A percentile compares a stretch with the other conserved stretches of the same genome.
Evolutionary conservation across 805 yeast genomes (phyloP).

Genomic region (Pichia eremophila): DNA sequence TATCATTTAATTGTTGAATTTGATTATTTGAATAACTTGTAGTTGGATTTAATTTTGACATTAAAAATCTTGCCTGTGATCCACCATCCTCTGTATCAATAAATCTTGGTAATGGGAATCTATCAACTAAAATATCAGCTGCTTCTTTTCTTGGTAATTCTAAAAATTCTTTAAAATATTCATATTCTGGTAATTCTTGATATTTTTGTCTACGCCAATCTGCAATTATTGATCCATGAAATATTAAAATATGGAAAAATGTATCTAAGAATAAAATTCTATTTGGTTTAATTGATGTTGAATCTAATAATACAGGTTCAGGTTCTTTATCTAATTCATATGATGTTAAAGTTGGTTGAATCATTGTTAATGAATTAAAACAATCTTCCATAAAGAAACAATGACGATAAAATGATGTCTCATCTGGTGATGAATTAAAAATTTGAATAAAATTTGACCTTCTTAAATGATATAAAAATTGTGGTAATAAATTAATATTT

Average conservation of each 20-base stretch:
- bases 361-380: constrained; percentile 52
- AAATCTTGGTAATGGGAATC: constrained; percentile 66
- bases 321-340: constrained; percentile 52
- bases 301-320: constrained; percentile 54
- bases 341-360: constrained; percentile 58
- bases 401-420: constrained; percentile 56
- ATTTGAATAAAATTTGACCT: constrained; percentile 58
- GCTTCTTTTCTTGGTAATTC: constrained; percentile 59
- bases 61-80: constrained; percentile 62
- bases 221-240: constrained; percentile 58
- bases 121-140: constrained; percentile 50
- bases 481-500: constrained; percentile 49
- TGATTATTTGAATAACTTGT: constrained; percentile 32
- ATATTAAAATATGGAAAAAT: constrained; percentile 59
- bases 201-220: constrained; percentile 59
- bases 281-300: constrained; percentile 49
- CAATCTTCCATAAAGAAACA: constrained; percentile 54
- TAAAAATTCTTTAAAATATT: constrained; percentile 47
- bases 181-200: constrained; percentile 53
- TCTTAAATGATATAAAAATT: constrained; percentile 57
- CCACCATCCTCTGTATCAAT: constrained; percentile 72
- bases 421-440: constrained; percentile 66
- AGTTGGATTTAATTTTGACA: constrained; percentile 62
- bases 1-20: constrained; percentile 14
- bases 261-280: constrained; percentile 54